phyloP scores from a whole-genome alignment of 2,329 filamentous ascomycete genomes.

The Pseudogymnoascus sp. region DNA sequence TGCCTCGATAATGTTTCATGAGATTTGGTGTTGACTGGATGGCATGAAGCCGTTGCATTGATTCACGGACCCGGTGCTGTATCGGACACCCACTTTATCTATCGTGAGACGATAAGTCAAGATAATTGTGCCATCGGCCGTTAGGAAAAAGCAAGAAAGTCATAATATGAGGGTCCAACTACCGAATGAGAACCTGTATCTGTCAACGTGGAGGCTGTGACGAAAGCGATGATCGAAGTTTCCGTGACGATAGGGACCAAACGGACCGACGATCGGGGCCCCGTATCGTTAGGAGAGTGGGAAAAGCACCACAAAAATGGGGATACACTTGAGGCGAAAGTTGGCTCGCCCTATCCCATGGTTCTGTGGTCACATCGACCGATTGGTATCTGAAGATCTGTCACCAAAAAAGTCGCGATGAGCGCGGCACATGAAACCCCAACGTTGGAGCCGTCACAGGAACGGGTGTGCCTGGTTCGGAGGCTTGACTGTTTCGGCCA shows the following conservation, averaged over 20 bases:
- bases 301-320: conserved; percentile 2
- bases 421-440: conserved; percentile 2
- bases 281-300: neutral
- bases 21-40: neutral
- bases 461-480: conserved; percentile 4
- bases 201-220: conserved; percentile 5
- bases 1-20: conserved; percentile 2
- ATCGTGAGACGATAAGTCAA: conserved; percentile 3
- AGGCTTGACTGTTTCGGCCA: conserved; percentile 5
- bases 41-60: neutral
- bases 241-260: conserved; percentile 1
- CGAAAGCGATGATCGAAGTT: neutral
- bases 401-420: conserved; percentile 5
- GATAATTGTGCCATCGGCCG: neutral
- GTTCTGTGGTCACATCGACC: conserved; percentile 1
- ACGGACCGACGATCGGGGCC: neutral
- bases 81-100: conserved; percentile 4
- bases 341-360: neutral
- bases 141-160: conserved; percentile 1
- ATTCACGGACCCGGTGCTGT: neutral
- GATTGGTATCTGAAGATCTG: neutral
- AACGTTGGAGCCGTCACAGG: neutral
- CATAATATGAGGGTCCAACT: neutral
- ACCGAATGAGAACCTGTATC: conserved; percentile 1
- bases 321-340: neutral